Percentiles rank a stretch among this genome's conserved stretches.
Evolutionary conservation across 2,329 filamentous ascomycete genomes (phyloP).

Genomic region (Paramyrothecium roridum): DNA sequence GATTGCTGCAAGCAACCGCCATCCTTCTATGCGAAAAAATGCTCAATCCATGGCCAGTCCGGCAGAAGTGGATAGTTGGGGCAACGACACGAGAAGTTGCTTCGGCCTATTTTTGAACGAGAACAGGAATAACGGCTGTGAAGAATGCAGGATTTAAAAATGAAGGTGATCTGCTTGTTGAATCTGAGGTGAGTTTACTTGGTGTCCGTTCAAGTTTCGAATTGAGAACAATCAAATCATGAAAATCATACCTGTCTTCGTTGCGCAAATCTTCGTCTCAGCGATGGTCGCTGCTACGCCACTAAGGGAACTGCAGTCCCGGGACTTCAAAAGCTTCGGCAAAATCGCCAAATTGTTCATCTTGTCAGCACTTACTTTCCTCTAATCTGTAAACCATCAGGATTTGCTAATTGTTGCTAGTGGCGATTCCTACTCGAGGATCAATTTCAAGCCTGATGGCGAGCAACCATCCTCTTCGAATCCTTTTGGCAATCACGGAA

Average conservation of each 20-base stretch:
- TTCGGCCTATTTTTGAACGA: background rate
- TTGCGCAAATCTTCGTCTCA: background rate
- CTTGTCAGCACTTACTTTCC: background rate
- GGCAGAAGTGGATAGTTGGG: background rate
- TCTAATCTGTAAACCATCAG: background rate
- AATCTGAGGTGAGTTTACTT: background rate
- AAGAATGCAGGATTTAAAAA: background rate
- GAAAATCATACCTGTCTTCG: background rate
- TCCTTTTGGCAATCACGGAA: background rate
- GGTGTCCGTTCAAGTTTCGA: background rate
- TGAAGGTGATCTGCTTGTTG: background rate
- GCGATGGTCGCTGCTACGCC: background rate
- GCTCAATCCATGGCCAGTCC: background rate
- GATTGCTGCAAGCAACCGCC: background rate
- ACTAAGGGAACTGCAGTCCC: background rate
- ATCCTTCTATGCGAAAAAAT: background rate
- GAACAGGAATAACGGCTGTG: background rate
- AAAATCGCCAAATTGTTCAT: background rate
- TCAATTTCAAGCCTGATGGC: background rate
- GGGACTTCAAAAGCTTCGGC: background rate
- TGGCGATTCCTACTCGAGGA: background rate
- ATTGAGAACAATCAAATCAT: background rate
- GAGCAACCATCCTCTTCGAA: background rate
- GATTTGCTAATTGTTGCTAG: background rate
- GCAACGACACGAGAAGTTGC: background rate